Base-by-base conservation (phyloP, 371 early-diverging fungal genomes). In the Mortierella polycephala region DNA sequence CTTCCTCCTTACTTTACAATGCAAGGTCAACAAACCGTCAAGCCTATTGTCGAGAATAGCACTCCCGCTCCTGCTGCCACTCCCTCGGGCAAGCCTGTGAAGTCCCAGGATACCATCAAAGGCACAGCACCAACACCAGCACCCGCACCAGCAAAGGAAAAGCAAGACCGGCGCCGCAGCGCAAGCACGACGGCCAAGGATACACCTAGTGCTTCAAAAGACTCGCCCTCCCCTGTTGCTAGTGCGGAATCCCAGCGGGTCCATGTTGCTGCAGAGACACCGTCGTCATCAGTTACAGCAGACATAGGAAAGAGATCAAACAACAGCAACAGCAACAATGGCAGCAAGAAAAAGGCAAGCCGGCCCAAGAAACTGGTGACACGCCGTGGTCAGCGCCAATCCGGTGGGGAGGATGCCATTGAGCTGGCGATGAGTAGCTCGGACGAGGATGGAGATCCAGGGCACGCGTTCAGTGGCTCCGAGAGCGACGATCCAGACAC, bases 401-500 rank as follows among this genome's bases (percentile, higher is more conserved):
- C 72, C 21, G 54, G 62, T 39, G 69, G 79, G 3, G 79, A 77
- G 20, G 79, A 77, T 13, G 72, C 57, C 5, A 72, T 72, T 21
- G 72, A 72, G 30, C 49, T 72, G 30, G 79, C 62, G 1, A 69
- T 71, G 51, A 72, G 79, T 41, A 77, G 79, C 52, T 77, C 79
- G 40, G 72, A 71, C 62, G 79, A 77, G n/a, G 77, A 77, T 39
- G 67, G 58, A 37, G 68, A 68, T 58, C 60, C 40, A 49, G 63
- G 57, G 30, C 51, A 62, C 60, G 67, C 67, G 54, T 71, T 64
- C 40, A 60, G 67, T 54, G 71, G 46, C 14, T 67, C 71, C 7
- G 79, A 69, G 1, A 76, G 64, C 39, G 76, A 72, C 57, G 72
- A 72, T 39, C 72, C 73, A 0, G 79, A 77, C 49, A 57, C 79